Percentiles rank a stretch among this genome's conserved stretches.
Evolutionary conservation across 805 yeast genomes (phyloP).

Genomic region (Starmerella floris): DNA sequence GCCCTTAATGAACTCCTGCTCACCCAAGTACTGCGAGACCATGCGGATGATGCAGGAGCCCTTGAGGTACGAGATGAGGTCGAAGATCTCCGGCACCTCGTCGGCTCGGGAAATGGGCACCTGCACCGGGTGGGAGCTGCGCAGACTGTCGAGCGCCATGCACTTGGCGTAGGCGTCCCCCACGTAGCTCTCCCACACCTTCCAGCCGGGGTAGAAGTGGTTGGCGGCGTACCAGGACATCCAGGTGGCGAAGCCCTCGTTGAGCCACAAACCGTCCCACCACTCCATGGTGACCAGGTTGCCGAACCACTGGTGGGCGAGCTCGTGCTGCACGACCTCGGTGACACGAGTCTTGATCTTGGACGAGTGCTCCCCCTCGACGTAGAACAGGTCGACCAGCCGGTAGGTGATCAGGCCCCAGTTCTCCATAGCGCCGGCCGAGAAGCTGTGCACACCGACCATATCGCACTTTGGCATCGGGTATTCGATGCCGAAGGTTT

Average conservation of each 20-base stretch:
- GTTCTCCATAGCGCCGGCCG: slow-evolving; percentile 86
- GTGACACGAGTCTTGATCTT: slow-evolving; percentile 58
- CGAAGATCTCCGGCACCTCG: slow-evolving; percentile 72
- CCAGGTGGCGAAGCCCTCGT: slow-evolving; percentile 86
- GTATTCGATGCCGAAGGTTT: slow-evolving; percentile 53
- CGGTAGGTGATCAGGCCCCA: slow-evolving; percentile 72
- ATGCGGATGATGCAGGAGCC: slow-evolving; percentile 69
- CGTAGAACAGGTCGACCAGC: slow-evolving; percentile 48
- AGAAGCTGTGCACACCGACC: slow-evolving; percentile 64
- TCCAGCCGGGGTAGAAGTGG: slow-evolving; percentile 67
- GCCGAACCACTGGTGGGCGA: slow-evolving; percentile 90
- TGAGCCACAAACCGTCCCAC: slow-evolving; percentile 89
- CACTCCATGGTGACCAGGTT: slow-evolving; percentile 81
- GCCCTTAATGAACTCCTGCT: slow-evolving; percentile 55
- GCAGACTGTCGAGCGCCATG: slow-evolving; percentile 57
- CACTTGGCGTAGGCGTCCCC: slow-evolving; percentile 66
- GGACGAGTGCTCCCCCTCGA: slow-evolving; percentile 51
- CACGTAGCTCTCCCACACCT: slow-evolving; percentile 64
- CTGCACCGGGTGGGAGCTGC: slow-evolving; percentile 64
- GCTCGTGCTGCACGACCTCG: slow-evolving; percentile 72
- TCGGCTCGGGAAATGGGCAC: slow-evolving; percentile 67
- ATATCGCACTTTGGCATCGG: slow-evolving; percentile 74
- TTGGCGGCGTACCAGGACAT: slow-evolving; percentile 62
- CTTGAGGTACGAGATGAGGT: slow-evolving; percentile 65
- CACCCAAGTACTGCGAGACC: slow-evolving; percentile 61